Percentiles rank a stretch among this genome's conserved stretches.
phyloP scores from a whole-genome alignment of 2,329 filamentous ascomycete genomes.

The Hysterium pulicare region DNA sequence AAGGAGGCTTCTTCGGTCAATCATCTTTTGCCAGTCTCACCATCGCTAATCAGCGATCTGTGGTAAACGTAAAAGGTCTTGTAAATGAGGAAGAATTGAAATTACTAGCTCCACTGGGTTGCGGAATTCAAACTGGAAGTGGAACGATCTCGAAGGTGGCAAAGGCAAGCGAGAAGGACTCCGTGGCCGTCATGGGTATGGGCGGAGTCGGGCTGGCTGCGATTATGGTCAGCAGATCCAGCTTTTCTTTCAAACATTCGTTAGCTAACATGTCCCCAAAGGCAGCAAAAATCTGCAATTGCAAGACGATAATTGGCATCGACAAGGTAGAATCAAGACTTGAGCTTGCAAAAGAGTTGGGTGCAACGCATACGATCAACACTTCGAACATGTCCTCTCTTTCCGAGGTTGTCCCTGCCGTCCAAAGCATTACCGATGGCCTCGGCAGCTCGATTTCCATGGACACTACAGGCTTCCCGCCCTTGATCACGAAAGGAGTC shows the following conservation, averaged over 20 bases:
- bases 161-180: constrained; percentile 28
- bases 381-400: constrained; percentile 11
- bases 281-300: constrained; percentile 42
- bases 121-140: constrained; percentile 43
- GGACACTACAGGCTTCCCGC: constrained; percentile 46
- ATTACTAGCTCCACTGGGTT: constrained; percentile 41
- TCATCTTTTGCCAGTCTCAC: constrained; percentile 40
- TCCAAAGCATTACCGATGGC: constrained; percentile 27
- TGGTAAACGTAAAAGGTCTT: constrained; percentile 11
- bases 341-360: constrained; percentile 28
- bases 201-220: constrained; percentile 46
- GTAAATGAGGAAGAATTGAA: constrained; percentile 36
- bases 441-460: constrained; percentile 45
- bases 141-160: constrained; percentile 31
- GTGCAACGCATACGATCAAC: constrained; percentile 34
- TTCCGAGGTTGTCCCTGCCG: constrained; percentile 14
- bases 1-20: constrained; percentile 47
- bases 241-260: no score
- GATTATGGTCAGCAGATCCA: constrained; percentile 30
- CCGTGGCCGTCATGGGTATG: constrained; percentile 40
- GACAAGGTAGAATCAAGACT: constrained; percentile 26
- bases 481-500: constrained; percentile 40
- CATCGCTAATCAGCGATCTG: constrained; percentile 33
- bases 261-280: no score
- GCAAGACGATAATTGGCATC: constrained; percentile 31